Evolutionary conservation across 1,284 basidiomycete genomes (phyloP).

Genomic region (Schizophyllum commune): DNA sequence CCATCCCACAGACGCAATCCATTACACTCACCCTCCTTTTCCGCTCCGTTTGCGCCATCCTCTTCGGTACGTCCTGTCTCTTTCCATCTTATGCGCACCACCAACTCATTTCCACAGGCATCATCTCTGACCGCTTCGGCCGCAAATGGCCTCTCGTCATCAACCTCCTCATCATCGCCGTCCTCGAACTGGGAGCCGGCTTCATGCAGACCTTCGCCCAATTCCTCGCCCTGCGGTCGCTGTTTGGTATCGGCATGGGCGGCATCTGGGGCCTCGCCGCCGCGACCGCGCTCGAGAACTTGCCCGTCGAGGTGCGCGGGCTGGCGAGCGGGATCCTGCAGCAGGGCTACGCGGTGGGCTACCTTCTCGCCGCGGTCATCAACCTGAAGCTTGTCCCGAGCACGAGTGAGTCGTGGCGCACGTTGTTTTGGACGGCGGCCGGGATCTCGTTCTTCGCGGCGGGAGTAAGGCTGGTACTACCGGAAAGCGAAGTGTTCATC

Average conservation of each 20-base stretch:
- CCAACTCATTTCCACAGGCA: not conserved
- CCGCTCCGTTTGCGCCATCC: slow-evolving; percentile 79
- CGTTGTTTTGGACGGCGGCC: slow-evolving; percentile 42
- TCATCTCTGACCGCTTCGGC: slow-evolving; percentile 80
- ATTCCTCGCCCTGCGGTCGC: slow-evolving; percentile 66
- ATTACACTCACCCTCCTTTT: slow-evolving; percentile 93
- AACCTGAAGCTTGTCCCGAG: slow-evolving; percentile 14
- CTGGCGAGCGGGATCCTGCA: slow-evolving; percentile 81
- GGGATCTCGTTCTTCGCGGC: slow-evolving; percentile 57
- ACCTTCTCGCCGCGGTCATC: slow-evolving; percentile 27
- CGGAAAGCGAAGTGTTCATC: slow-evolving; percentile 57
- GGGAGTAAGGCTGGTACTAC: slow-evolving; percentile 45
- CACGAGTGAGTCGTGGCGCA: slow-evolving; percentile 30
- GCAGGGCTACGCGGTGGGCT: slow-evolving; percentile 70
- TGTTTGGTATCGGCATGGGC: slow-evolving; percentile 88
- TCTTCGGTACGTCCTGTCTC: slow-evolving; percentile 49
- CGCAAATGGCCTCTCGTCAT: slow-evolving; percentile 87
- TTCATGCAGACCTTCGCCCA: slow-evolving; percentile 61
- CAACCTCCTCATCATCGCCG: slow-evolving; percentile 68
- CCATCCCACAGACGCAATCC: slow-evolving; percentile 51
- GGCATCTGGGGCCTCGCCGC: slow-evolving; percentile 76
- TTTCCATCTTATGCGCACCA: not conserved
- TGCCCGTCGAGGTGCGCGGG: slow-evolving; percentile 83
- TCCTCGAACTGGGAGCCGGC: slow-evolving; percentile 73
- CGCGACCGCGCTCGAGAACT: slow-evolving; percentile 80